Percentiles rank a stretch among this genome's conserved stretches.
Evolutionary conservation across 2,329 filamentous ascomycete genomes (phyloP).

Genomic region (Talaromyces sp.): DNA sequence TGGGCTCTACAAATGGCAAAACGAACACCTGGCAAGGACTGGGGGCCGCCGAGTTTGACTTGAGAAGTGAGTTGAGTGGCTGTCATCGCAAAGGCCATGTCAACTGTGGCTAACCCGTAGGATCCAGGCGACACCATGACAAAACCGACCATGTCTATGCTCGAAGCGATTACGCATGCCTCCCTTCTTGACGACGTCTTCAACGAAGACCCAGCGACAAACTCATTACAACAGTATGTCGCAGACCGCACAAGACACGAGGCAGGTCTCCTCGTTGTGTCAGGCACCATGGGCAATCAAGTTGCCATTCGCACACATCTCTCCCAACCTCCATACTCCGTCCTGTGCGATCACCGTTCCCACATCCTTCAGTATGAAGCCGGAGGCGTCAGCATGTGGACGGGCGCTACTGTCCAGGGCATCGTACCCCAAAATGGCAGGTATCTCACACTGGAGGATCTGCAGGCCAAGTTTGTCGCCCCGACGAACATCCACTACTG

Average conservation of each 20-base stretch:
- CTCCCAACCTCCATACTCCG: constrained; percentile 69
- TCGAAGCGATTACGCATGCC: constrained; percentile 67
- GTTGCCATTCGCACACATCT: constrained; percentile 74
- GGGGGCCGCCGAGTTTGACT: constrained; percentile 53
- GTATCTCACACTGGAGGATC: constrained; percentile 71
- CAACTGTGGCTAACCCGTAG: neutral
- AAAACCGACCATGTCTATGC: constrained; percentile 74
- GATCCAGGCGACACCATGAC: constrained; percentile 62
- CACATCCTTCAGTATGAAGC: constrained; percentile 68
- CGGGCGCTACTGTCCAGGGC: constrained; percentile 63
- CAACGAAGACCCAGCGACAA: constrained; percentile 72
- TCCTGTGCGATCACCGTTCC: constrained; percentile 71
- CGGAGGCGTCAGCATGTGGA: constrained; percentile 64
- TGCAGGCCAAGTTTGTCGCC: constrained; percentile 60
- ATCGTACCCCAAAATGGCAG: constrained; percentile 65
- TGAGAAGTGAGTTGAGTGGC: constrained; percentile 44
- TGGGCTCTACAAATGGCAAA: constrained; percentile 21
- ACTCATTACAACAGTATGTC: constrained; percentile 67
- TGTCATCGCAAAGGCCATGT: too few relatives aligned
- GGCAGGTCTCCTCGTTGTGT: constrained; percentile 72
- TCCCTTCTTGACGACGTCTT: constrained; percentile 81
- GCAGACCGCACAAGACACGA: constrained; percentile 70
- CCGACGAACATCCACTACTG: constrained; percentile 66
- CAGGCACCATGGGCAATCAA: constrained; percentile 93
- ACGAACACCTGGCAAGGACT: constrained; percentile 37